Base-by-base conservation (phyloP, 768 basidiomycete species). In the Mycena pura region DNA sequence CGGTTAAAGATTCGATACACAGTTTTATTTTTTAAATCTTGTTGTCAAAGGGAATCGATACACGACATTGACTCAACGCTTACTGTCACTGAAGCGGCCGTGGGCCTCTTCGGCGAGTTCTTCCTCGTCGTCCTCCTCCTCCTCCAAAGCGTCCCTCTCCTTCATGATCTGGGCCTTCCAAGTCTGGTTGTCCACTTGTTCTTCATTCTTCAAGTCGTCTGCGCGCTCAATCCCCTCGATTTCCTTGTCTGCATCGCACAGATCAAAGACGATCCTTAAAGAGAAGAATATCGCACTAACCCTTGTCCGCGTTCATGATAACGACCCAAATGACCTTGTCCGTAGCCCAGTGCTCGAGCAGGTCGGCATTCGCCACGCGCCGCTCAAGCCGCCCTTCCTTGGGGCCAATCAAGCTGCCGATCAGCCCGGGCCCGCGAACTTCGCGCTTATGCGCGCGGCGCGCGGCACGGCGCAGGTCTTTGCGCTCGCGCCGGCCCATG, bases 1-100 rank as follows among this genome's bases (percentile, higher is more conserved):
- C 84, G 78, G 73, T 44, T 85, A 32, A 84, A 86, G 67, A 82
- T 83, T 63, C 72, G 72, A 8, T 63, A 76, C 45, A 80, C 75
- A 5, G 81, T 80, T 25, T 56, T n/a, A n/a, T n/a, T n/a, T n/a
- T n/a, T n/a, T n/a, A n/a, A n/a, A n/a, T n/a, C n/a, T n/a, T n/a
- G n/a, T n/a, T n/a, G n/a, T n/a, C n/a, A n/a, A n/a, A n/a, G n/a
- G n/a, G n/a, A n/a, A n/a, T n/a, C n/a, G n/a, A n/a, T n/a, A n/a
- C n/a, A n/a, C n/a, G n/a, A n/a, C n/a, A n/a, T n/a, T n/a, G n/a
- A n/a, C n/a, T n/a, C n/a, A n/a, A n/a, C n/a, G n/a, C n/a, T n/a
- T n/a, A n/a, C n/a, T n/a, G n/a, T n/a, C n/a, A n/a, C n/a, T n/a
- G n/a, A n/a, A n/a, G n/a, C n/a, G n/a, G n/a, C n/a, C n/a, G n/a